A percentile compares a stretch with the other conserved stretches of the same genome.
Conservation (phyloP, 768 basidiomycete genomes). For the Agrocybe praecox region DNA sequence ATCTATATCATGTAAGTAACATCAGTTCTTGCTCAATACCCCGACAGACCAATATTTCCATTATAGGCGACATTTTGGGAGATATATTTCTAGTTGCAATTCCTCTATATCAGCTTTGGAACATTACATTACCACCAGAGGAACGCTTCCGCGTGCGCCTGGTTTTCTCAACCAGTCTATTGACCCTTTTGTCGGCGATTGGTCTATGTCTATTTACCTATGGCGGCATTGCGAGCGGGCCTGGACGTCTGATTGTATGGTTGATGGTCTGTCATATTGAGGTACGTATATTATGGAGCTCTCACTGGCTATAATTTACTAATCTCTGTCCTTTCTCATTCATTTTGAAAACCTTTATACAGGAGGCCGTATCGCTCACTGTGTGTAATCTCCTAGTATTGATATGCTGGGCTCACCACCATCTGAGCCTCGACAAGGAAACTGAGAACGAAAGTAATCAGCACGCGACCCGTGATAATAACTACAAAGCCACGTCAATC, state of each 20-base stretch:
- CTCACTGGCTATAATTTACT: no score
- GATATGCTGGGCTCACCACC: constrained; percentile 1
- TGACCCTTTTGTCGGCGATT: background rate
- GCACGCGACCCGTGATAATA: no score
- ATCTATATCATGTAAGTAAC: background rate
- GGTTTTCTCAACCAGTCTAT: constrained; percentile 9
- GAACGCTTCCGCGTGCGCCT: constrained; percentile 5
- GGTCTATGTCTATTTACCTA: constrained; percentile 2
- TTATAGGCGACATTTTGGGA: constrained; percentile 3
- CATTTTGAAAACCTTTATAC: background rate
- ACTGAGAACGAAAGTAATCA: background rate
- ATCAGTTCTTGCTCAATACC: background rate
- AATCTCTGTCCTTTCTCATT: background rate
- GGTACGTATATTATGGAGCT: background rate
- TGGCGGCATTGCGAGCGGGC: background rate
- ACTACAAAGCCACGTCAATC: no score
- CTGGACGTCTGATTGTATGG: constrained; percentile 2
- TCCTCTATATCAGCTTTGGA: constrained; percentile 5
- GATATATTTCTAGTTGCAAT: background rate
- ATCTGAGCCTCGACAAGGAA: background rate
- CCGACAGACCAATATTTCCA: background rate
- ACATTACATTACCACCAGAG: background rate
- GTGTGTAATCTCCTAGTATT: constrained; percentile 7
- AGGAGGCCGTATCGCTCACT: constrained; percentile 7
- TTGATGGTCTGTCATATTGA: constrained; percentile 7